These are phyloP conservation scores for Phytophthora tentaculata DNA, from an alignment of 352 stramenopile genomes.

Conservation along the genomic window DNA sequence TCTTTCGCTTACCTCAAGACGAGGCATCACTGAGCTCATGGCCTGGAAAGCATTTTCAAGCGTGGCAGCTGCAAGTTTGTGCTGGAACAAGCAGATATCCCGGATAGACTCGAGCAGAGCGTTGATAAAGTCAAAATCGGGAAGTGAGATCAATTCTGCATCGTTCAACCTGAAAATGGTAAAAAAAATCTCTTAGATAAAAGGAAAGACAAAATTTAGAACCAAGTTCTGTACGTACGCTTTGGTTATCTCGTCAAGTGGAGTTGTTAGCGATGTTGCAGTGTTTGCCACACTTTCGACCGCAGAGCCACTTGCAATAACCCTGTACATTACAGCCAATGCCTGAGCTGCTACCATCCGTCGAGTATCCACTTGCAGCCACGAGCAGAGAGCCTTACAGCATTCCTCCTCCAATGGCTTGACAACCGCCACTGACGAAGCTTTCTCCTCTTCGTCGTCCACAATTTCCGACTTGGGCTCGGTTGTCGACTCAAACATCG, in stretches of 20 bases:
- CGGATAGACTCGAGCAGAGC: slow-evolving; percentile 61
- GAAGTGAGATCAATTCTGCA: slow-evolving; percentile 34
- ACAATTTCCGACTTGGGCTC: slow-evolving; percentile 32
- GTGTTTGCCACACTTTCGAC: slow-evolving; percentile 27
- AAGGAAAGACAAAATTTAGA: neutral
- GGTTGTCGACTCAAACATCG: slow-evolving; percentile 10
- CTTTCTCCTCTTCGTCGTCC: slow-evolving; percentile 44
- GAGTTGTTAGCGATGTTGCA: slow-evolving; percentile 28
- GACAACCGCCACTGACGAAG: slow-evolving; percentile 19
- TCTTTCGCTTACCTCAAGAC: slow-evolving; percentile 51
- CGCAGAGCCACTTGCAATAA: slow-evolving; percentile 25
- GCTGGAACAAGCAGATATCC: slow-evolving; percentile 54
- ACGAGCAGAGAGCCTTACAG: slow-evolving; percentile 48
- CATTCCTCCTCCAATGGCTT: slow-evolving; percentile 45
- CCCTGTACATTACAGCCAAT: slow-evolving; percentile 46
- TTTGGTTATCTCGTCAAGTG: slow-evolving; percentile 37
- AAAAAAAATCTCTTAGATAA: neutral
- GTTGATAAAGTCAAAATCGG: slow-evolving; percentile 67
- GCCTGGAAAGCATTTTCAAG: slow-evolving; percentile 45
- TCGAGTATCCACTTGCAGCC: slow-evolving; percentile 36
- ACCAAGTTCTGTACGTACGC: slow-evolving; percentile 30
- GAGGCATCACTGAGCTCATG: slow-evolving; percentile 58
- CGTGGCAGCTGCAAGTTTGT: slow-evolving; percentile 29
- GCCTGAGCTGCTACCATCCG: slow-evolving; percentile 47
- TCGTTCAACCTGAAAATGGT: slow-evolving; percentile 44